These are phyloP conservation scores for Penicillium sp. DNA, from an alignment of 2,329 filamentous ascomycete species.

Conservation along the genomic window DNA sequence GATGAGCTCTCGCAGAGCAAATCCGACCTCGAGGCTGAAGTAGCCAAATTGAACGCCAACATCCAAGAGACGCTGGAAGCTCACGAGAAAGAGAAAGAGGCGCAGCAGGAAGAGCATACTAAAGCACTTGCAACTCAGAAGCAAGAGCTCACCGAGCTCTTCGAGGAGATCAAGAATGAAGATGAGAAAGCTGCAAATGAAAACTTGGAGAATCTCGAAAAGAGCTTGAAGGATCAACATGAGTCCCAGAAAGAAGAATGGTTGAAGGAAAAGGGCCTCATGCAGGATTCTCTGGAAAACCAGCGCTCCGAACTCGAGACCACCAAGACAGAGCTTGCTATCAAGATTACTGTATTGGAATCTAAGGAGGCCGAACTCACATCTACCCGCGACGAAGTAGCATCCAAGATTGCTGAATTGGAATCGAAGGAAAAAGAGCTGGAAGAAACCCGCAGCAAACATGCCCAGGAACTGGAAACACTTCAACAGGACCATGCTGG, in stretches of 20 bases:
- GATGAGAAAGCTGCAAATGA: conserved; percentile 39
- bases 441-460: conserved; percentile 27
- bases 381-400: conserved; percentile 24
- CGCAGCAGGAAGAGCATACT: conserved; percentile 29
- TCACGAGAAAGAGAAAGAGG: conserved; percentile 39
- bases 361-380: conserved; percentile 32
- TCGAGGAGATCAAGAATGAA: conserved; percentile 45
- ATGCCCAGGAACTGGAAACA: conserved; percentile 25
- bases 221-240: conserved; percentile 42
- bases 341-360: conserved; percentile 33
- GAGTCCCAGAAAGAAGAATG: conserved; percentile 32
- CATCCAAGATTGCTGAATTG: conserved; percentile 25
- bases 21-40: conserved; percentile 41
- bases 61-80: conserved; percentile 42
- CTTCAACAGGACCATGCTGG: conserved; percentile 22
- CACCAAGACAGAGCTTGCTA: conserved; percentile 27
- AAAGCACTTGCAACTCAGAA: conserved; percentile 42
- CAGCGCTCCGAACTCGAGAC: conserved; percentile 36
- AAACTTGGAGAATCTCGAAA: conserved; percentile 35
- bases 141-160: conserved; percentile 42
- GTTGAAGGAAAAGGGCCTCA: conserved; percentile 36
- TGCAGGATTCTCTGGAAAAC: conserved; percentile 34
- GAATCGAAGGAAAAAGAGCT: conserved; percentile 30
- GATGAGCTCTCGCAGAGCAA: conserved; percentile 44
- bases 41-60: conserved; percentile 35